A percentile compares a stretch with the other conserved stretches of the same genome.
These are phyloP conservation scores for Phytopythium mirpurense DNA, from an alignment of 352 stramenopile genomes.

Conservation along the genomic window DNA sequence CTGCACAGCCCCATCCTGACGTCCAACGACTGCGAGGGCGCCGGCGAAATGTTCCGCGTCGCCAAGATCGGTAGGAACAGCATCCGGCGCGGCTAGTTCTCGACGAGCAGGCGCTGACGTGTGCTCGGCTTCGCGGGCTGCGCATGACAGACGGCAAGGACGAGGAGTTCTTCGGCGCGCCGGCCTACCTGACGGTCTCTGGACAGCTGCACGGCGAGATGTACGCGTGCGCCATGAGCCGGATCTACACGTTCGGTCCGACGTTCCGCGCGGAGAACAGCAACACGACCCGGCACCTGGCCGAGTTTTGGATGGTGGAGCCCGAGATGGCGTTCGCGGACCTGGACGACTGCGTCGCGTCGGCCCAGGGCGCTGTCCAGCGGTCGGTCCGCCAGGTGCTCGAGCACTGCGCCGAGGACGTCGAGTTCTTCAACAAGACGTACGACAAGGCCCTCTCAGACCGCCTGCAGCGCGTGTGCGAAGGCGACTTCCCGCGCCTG, in stretches of 20 bases:
- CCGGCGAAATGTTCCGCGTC: slow-evolving; percentile 96
- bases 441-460: slow-evolving; percentile 87
- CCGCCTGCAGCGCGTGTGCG: slow-evolving; percentile 40
- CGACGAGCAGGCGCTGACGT: slow-evolving; percentile 2
- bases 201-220: slow-evolving; percentile 96
- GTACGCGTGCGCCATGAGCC: slow-evolving; percentile 84
- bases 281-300: slow-evolving; percentile 96
- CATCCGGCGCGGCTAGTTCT: too few relatives aligned
- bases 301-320: slow-evolving; percentile 99
- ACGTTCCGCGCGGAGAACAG: slow-evolving; percentile 99
- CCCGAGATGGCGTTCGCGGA: slow-evolving; percentile 90
- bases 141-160: slow-evolving; percentile 64
- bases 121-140: slow-evolving; percentile 80
- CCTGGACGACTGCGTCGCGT: slow-evolving; percentile 90
- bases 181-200: slow-evolving; percentile 91
- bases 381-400: slow-evolving; percentile 92
- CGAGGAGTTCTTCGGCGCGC: slow-evolving; percentile 89
- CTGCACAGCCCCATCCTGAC: slow-evolving; percentile 96
- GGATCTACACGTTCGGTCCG: slow-evolving; percentile 98
- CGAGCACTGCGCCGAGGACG: slow-evolving; percentile 89
- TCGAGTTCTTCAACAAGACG: slow-evolving; percentile 94
- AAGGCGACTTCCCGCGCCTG: slow-evolving; percentile 70
- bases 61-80: slow-evolving; percentile 82
- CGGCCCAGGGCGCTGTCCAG: slow-evolving; percentile 96
- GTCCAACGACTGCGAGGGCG: slow-evolving; percentile 96